These are phyloP conservation scores for Primulina eburnea DNA, from an alignment of 257 asterid genomes.

Conservation along the genomic window DNA sequence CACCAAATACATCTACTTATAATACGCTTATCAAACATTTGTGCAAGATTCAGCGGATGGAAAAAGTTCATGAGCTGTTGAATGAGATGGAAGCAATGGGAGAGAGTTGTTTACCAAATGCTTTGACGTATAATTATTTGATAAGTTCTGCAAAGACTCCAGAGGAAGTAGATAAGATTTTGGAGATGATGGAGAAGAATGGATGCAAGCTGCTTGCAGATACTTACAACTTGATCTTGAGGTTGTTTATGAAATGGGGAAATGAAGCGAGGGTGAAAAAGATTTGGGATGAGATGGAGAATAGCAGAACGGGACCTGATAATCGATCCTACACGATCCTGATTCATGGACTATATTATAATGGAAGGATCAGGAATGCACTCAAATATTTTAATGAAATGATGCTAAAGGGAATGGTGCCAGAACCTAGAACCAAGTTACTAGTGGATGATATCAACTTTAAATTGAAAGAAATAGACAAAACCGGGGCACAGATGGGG, in stretches of 20 bases:
- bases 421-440: constrained; percentile 56
- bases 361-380: constrained; percentile 42
- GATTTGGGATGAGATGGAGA: constrained; percentile 73
- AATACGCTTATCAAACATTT: constrained; percentile 65
- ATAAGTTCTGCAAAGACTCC: constrained; percentile 45
- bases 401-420: constrained; percentile 54
- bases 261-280: constrained; percentile 33
- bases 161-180: constrained; percentile 47
- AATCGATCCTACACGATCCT: constrained; percentile 64
- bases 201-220: constrained; percentile 51
- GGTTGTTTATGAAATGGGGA: constrained; percentile 70
- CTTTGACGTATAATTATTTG: constrained; percentile 51
- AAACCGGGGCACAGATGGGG: background rate
- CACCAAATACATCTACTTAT: constrained; percentile 58
- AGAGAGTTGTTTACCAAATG: constrained; percentile 47
- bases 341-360: constrained; percentile 55
- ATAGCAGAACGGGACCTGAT: constrained; percentile 68
- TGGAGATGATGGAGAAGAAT: constrained; percentile 56
- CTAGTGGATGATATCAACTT: constrained; percentile 52
- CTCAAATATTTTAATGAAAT: constrained; percentile 54
- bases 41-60: constrained; percentile 65
- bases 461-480: constrained; percentile 32
- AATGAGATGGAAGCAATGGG: constrained; percentile 58
- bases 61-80: constrained; percentile 55
- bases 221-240: constrained; percentile 57